A percentile compares a stretch with the other conserved stretches of the same genome.
phyloP scores from a whole-genome alignment of 164 flowering plant species.

The Umbellularia californica region DNA sequence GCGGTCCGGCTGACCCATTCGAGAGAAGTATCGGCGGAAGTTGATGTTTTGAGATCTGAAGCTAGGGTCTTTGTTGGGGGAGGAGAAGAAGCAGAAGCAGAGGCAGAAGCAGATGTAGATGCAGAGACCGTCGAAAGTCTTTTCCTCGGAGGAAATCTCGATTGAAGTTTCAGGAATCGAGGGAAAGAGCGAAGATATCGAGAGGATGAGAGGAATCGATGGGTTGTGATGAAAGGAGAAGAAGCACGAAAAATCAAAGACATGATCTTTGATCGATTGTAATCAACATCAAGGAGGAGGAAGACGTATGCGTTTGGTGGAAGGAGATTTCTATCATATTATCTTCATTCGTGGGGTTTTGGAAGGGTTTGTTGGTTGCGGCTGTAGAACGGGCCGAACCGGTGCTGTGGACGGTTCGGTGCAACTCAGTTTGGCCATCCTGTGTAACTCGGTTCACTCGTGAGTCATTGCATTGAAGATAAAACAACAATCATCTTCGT shows the following conservation, averaged over 20 bases:
- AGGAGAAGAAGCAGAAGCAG: constrained; percentile 15
- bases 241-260: background rate
- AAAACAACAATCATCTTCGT: no score
- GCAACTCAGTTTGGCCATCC: no score
- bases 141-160: constrained; percentile 7
- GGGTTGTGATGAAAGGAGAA: background rate
- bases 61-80: constrained; percentile 27
- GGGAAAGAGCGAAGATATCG: constrained; percentile 7
- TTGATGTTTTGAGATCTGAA: constrained; percentile 16
- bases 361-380: no score
- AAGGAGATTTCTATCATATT: no score
- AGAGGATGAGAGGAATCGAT: constrained; percentile 21
- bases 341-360: no score
- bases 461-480: no score
- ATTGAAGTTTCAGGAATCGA: constrained; percentile 10
- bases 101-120: background rate
- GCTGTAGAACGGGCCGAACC: no score
- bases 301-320: no score
- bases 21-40: constrained; percentile 29
- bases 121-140: constrained; percentile 12
- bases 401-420: no score
- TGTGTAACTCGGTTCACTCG: no score
- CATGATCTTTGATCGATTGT: background rate
- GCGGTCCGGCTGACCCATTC: constrained; percentile 69
- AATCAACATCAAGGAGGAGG: background rate